Percentiles rank a stretch among this genome's conserved stretches.
Conservation (phyloP, 441 rosid species). For the Metrosideros polymorpha region DNA sequence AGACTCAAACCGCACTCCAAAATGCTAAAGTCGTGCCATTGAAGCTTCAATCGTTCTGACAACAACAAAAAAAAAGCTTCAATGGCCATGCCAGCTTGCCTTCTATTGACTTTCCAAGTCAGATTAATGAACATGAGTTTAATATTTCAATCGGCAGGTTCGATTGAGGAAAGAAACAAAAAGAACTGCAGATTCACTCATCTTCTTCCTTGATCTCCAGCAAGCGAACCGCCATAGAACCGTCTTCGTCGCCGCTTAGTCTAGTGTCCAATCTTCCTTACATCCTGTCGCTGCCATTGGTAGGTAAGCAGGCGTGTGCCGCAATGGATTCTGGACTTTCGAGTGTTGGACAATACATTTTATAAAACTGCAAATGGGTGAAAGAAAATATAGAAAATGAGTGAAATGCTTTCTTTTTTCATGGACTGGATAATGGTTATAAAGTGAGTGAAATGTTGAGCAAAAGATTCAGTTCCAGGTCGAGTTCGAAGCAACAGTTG, state of each 20-base stretch:
- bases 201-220: neutral
- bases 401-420: neutral
- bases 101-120: too few relatives aligned
- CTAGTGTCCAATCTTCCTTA: neutral
- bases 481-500: neutral
- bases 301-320: neutral
- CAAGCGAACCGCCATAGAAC: neutral
- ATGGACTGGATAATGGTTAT: neutral
- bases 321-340: neutral
- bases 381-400: neutral
- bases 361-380: neutral
- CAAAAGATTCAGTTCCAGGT: neutral
- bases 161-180: neutral
- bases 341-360: neutral
- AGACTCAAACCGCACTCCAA: neutral
- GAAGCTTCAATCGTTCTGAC: too few relatives aligned
- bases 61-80: too few relatives aligned
- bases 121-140: neutral
- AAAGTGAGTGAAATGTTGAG: neutral
- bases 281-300: neutral
- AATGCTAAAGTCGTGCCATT: neutral
- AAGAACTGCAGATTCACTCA: neutral
- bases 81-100: too few relatives aligned
- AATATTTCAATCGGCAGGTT: neutral
- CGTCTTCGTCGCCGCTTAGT: neutral